phyloP scores from a whole-genome alignment of 352 stramenopile genomes.

The Pythium pyrilobum region DNA sequence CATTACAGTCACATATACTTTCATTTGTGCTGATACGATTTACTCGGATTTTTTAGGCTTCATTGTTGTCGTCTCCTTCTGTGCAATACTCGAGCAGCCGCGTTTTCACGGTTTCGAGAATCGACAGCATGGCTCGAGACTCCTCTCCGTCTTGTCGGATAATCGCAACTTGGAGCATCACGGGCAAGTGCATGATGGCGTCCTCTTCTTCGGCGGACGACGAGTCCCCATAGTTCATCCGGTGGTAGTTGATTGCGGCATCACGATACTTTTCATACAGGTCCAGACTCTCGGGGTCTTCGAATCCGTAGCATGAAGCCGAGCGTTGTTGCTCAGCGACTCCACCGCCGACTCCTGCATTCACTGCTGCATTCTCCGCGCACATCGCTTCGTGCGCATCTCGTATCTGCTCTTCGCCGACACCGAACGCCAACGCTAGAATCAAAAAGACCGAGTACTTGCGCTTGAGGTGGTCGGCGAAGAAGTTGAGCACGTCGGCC shows the following conservation, averaged over 20 bases:
- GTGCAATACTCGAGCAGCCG: slow-evolving; percentile 55
- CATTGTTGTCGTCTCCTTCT: slow-evolving; percentile 39
- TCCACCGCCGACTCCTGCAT: slow-evolving; percentile 70
- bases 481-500: slow-evolving; percentile 73
- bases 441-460: slow-evolving; percentile 88
- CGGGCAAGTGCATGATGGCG: slow-evolving; percentile 85
- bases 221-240: slow-evolving; percentile 83
- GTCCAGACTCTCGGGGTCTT: slow-evolving; percentile 67
- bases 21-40: no score
- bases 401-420: slow-evolving; percentile 75
- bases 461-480: slow-evolving; percentile 78
- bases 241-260: slow-evolving; percentile 74
- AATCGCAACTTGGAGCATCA: slow-evolving; percentile 80
- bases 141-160: slow-evolving; percentile 71
- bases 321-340: slow-evolving; percentile 47
- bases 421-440: slow-evolving; percentile 66
- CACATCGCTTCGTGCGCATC: slow-evolving; percentile 81
- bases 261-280: slow-evolving; percentile 86
- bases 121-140: slow-evolving; percentile 61
- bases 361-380: slow-evolving; percentile 60
- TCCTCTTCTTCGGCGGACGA: slow-evolving; percentile 78
- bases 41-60: slow-evolving; percentile 3
- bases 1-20: neutral
- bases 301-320: slow-evolving; percentile 61
- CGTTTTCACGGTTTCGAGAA: slow-evolving; percentile 69